A percentile compares a stretch with the other conserved stretches of the same genome.
These are phyloP conservation scores for Tylopilus sp. DNA, from an alignment of 768 basidiomycete species.

Conservation along the genomic window DNA sequence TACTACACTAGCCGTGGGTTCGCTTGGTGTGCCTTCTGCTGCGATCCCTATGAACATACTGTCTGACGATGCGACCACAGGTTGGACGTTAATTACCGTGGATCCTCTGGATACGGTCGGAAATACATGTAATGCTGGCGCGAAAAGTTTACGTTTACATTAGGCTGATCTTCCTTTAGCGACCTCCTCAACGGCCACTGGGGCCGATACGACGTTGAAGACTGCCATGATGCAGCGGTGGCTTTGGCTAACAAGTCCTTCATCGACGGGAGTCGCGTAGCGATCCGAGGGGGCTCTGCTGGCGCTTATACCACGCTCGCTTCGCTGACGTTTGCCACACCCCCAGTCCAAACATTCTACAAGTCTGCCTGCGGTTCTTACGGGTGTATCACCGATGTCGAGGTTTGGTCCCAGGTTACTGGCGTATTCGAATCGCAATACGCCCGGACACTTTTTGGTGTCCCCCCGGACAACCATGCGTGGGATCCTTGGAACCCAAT, in stretches of 20 bases:
- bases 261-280: constrained; percentile 58
- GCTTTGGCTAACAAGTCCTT: constrained; percentile 34
- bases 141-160: neutral
- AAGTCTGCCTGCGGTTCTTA: constrained; percentile 60
- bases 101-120: constrained; percentile 70
- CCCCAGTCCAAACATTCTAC: constrained; percentile 43
- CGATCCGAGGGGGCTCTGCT: constrained; percentile 68
- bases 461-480: constrained; percentile 33
- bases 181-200: constrained; percentile 59
- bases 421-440: constrained; percentile 69
- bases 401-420: constrained; percentile 49
- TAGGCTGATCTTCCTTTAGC: constrained; percentile 17
- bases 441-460: constrained; percentile 57
- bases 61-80: constrained; percentile 30
- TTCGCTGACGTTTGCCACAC: constrained; percentile 45
- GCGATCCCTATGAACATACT: neutral
- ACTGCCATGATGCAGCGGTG: constrained; percentile 44
- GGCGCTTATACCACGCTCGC: constrained; percentile 69
- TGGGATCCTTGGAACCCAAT: constrained; percentile 9
- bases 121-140: constrained; percentile 45
- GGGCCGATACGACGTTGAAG: constrained; percentile 69
- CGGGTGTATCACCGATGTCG: constrained; percentile 62
- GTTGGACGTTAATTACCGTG: constrained; percentile 74
- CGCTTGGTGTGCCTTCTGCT: constrained; percentile 47
- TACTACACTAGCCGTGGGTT: constrained; percentile 71